Base-by-base conservation (phyloP, 1,284 basidiomycete genomes). In the Xerocomus amazonicus region DNA sequence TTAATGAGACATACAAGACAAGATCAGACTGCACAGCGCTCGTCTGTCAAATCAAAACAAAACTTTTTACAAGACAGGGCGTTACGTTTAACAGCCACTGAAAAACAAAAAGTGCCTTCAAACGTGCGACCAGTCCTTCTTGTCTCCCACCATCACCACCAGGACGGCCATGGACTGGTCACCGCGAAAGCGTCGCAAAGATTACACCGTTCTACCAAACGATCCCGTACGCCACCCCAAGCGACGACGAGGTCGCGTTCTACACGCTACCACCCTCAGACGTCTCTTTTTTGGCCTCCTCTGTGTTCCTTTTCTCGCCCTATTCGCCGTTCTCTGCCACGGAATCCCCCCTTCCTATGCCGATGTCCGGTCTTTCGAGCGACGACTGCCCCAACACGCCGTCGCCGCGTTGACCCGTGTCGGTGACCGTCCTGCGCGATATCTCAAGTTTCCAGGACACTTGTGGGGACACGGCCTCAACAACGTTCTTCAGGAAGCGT, bases 401-500 rank as follows among this genome's bases (percentile, higher is more conserved):
- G 32, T 50, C 13, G 60, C 52, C 0, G 52, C 38, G 2, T 41
- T 47, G 26, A 45, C 58, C 3, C 47, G 17, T 42, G 10, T 46
- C 9, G 16, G 56, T 47, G 28, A 19, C 8, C 54, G 46, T 44
- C 53, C 55, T 14, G 17, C 51, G 17, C 57, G 63, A 46, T 81
- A 76, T 51, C 54, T 81, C 28, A 57, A 72, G 29, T 80, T 80
- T 53, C 74, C 77, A 3, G 72, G 71, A 9, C 76, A 78, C 51
- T 45, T 80, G 6, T 79, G 76, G 76, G 79, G 79, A 0, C 76
- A 76, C 48, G 79, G 79, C 1, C 64, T 80, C 38, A 81, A 81
- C 57, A 81, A 81, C 44, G 62, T 81, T 27, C 63, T 81, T 16
- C 77, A 81, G 60, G 78, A 81, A 70, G 68, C 70, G 79, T 80